These are phyloP conservation scores for Inga oerstediana DNA, from an alignment of 306 rosid species.

Conservation along the genomic window DNA sequence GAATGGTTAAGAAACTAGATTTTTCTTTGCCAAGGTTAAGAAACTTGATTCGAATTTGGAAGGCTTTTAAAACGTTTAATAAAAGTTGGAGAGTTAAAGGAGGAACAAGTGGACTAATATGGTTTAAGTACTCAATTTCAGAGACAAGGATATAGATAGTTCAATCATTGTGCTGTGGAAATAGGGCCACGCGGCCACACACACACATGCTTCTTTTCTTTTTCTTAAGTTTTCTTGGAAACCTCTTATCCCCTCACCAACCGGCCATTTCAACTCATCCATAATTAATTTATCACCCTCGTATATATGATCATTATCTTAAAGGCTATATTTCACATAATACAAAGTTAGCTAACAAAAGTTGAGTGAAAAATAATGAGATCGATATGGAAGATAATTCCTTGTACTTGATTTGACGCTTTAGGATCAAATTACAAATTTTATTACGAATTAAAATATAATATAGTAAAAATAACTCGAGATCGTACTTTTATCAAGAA, in stretches of 20 bases:
- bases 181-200: neutral
- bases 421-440: too few relatives aligned
- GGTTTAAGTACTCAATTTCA: neutral
- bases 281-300: neutral
- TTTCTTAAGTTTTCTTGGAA: neutral
- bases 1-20: neutral
- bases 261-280: neutral
- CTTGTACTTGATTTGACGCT: neutral
- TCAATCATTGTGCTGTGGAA: slow-evolving; percentile 8
- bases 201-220: neutral
- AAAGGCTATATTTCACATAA: neutral
- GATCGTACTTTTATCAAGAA: too few relatives aligned
- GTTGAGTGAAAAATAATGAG: neutral
- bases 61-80: slow-evolving; percentile 7
- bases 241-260: neutral
- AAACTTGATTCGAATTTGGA: too few relatives aligned
- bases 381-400: neutral
- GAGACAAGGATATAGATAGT: neutral
- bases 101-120: neutral
- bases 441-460: too few relatives aligned
- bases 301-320: neutral
- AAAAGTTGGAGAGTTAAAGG: neutral
- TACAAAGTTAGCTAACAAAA: neutral
- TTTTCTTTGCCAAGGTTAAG: too few relatives aligned
- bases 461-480: too few relatives aligned